Evolutionary conservation across 106 monocot species (phyloP), one percentile per base, ranked within the genome.

Genomic region (Apostasia shenzhenica): DNA sequence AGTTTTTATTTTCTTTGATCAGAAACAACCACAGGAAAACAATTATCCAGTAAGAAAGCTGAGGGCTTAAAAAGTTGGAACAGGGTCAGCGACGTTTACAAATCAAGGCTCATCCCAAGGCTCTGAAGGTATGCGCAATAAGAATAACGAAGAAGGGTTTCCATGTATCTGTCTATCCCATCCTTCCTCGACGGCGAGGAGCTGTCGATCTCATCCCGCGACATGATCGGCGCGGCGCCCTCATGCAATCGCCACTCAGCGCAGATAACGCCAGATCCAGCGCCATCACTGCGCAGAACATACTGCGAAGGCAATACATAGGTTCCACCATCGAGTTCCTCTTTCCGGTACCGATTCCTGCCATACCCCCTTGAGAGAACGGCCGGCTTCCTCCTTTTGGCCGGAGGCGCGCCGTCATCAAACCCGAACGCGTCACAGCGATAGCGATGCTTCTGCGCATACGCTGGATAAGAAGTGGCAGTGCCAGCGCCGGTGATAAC

Each of bases 101-200:
- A 45, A 11, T 84, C 73, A 1, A 95, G 86, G 10, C 82, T 72
- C 61, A 82, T 69, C 43, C 95, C 88, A 8, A 95, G 80, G 72
- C 77, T 80, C 76, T 85, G 85, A 14, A 95, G 75, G 69, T 82
- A 95, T 5, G 79, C 69, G 57, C 88, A 95, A 67, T 95, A 95
- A 3, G 95, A 84, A 48, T 88, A 81, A 1, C 95, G 83, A 51
- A 95, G 72, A 11, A 72, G 79, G 53, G 88, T 81, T 78, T 95
- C 91, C 14, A 74, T 45, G 45, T 67, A 8, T 45, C 50, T 39
- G 75, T 91, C 86, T 39, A 95, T 91, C 0, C 95, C 95, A 39
- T 95, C 95, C 80, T 81, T 88, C 72, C 95, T 79, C 45, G 95
- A 95, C 7, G 95, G 95, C 37, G 95, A 95, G 62, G 80, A 84